Evolutionary conservation across 2,329 filamentous ascomycete genomes (phyloP).

Genomic region (Scedosporium dehoogii): DNA sequence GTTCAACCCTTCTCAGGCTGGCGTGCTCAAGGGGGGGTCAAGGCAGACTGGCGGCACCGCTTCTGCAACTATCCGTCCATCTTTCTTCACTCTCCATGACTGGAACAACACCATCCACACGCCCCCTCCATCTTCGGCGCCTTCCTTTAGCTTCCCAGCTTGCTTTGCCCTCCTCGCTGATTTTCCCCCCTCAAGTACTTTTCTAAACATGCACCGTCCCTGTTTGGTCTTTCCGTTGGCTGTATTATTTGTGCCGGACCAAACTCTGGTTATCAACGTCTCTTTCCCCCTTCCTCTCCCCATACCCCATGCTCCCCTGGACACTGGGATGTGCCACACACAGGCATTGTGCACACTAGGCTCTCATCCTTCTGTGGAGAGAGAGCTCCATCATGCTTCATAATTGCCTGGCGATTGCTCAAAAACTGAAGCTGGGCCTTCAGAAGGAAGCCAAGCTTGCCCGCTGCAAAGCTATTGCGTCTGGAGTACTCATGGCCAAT

Average conservation of each 20-base stretch:
- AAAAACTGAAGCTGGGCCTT: background rate
- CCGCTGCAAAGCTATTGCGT: background rate
- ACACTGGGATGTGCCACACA: too few relatives aligned
- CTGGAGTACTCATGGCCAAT: background rate
- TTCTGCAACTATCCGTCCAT: slow-evolving; percentile 1
- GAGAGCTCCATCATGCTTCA: background rate
- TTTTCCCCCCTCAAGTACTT: background rate
- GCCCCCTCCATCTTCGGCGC: background rate
- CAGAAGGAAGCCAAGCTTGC: background rate
- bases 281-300: background rate
- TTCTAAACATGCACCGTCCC: background rate
- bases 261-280: background rate
- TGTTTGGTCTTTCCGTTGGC: background rate
- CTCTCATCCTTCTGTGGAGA: background rate
- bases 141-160: background rate
- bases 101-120: background rate
- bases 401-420: background rate
- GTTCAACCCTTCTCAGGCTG: background rate
- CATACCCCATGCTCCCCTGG: background rate
- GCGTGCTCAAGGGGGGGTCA: background rate
- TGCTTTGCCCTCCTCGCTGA: background rate
- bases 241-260: background rate
- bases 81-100: background rate
- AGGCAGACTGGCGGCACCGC: background rate
- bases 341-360: too few relatives aligned